Base-by-base conservation (phyloP, 805 yeast species). In the Saturnispora ahearnii region DNA sequence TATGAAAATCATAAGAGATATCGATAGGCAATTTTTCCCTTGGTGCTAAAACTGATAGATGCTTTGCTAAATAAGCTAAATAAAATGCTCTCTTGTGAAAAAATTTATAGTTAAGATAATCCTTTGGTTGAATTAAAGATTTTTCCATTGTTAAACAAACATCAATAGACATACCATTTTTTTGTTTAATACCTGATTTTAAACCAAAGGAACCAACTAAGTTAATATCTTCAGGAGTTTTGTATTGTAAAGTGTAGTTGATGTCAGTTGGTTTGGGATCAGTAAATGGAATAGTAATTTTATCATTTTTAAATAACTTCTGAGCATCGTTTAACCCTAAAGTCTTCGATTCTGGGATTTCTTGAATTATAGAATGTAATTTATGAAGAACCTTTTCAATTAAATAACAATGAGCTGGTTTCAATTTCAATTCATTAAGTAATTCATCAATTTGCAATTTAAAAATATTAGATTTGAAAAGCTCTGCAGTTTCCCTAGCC, bases 391-490 rank as follows among this genome's bases (percentile, higher is more conserved):
- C 84, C 53, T 81, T 82, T 62, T 87, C 96, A 50, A 87, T 79
- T 45, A 73, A 71, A 46, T 77, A 63, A 41, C 84, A 76, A 59
- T 83, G 82, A 15, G 78, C 66, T 18, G 87, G 91, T 58, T 85
- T 85, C 38, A 90, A 65, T 57, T 79, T 78, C 38, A 91, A 77
- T 65, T 91, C 98, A 57, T 79, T 78, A 57, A 93, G 70, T 38
- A 93, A 71, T 63, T 90, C 98, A 67, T 90, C 98, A 53, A 93
- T 89, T 69, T 93, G 96, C 51, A 93, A 68, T 65, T 93, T 93
- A 80, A 93, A 91, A 49, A 93, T 89, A 66, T 90, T 93, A 8
- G 96, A 88, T 62, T 90, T 88, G 79, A 90, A 93, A 43, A 91
- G 70, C 64, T 90, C 97, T 1, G 95, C 93, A 1, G 97, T 87